Evolutionary conservation across 805 yeast species (phyloP), one percentile per base, ranked within the genome.

Genomic region (Wickerhamiella kurtzmanii): DNA sequence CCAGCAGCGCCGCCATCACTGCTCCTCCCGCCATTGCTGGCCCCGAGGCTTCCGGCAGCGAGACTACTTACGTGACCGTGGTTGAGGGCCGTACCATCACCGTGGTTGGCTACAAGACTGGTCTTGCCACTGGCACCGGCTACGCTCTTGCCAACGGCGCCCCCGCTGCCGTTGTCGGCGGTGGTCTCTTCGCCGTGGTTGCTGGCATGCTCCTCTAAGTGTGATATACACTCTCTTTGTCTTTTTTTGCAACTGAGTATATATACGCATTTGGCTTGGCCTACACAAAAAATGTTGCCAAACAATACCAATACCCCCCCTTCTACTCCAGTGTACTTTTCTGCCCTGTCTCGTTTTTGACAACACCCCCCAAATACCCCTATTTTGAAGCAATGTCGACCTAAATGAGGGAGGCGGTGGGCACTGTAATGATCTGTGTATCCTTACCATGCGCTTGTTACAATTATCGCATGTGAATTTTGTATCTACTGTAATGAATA

Each of bases 1-100:
- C 40, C 16, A 18, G 9, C 35, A 22, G 40, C 39, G 18, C 45
- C 15, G 45, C 35, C 19, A 18, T 35, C 15, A 18, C 41, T 19
- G 41, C 11, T 8, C 17, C 38, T 19, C 5, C 43, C 19, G 28
- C 42, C 16, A 15, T 15, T 4, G 22, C 5, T 17, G 19, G 38
- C 38, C 38, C 38, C n/a, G 38, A 5, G 6, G 41, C 41, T 38
- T 22, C 19, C 6, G 44, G 44, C 9, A 21, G 43, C 40, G 44
- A 28, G 44, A 53, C 56, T 35, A 53, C 56, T 20, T 49, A 51
- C 45, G 51, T 53, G 35, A 53, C 56, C 21, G 54, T 56, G 15
- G 47, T 40, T 36, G 48, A 49, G 50, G 56, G 56, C 44, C 37
- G 48, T 49, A 52, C 57, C 44, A 38, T 53, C 45, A 54, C 60